Base-by-base conservation (phyloP, 1,284 basidiomycete genomes). In the Ustilago shanxiensis region DNA sequence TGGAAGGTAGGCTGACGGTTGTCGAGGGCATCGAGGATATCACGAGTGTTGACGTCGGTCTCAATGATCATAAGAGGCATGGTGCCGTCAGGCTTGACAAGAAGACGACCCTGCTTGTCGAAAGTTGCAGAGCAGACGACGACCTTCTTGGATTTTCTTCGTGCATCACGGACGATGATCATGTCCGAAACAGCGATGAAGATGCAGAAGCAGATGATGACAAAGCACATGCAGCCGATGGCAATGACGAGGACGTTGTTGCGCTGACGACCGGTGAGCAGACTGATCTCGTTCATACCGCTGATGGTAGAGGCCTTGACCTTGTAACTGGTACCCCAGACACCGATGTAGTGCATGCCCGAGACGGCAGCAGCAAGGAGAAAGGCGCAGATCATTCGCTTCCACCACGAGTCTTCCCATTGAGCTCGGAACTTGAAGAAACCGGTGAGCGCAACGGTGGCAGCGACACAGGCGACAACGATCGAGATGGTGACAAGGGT, bases 311-410 rank as follows among this genome's bases (percentile, higher is more conserved):
- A 22, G 10, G 69, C 55, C 64, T 72, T 71, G 41, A 87, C 85
- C 47, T 69, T 73, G 82, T 88, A 89, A 11, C 85, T 86, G 0
- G 88, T 87, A 14, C 88, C 88, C 26, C 87, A 87, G 24, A 88
- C 84, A 75, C 86, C 87, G 66, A 88, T 86, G 81, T 88, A 89
- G 85, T 89, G 88, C 88, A 89, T 89, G 64, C 87, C 87, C 50
- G 86, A 87, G 16, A 89, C 88, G 28, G 87, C 88, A 3, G 85
- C 81, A 5, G 88, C 88, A 18, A 89, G 79, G 54, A 87, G 76
- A 49, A 87, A 53, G 33, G 87, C 79, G 78, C 87, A 88, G 33
- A 88, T 64, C 59, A 85, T 76, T 31, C 88, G 86, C 81, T 88
- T 88, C 86, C 87, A 87, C 86, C 87, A 88, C 20, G 86, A 87